Evolutionary conservation across 2,329 filamentous ascomycete species (phyloP), one percentile per base, ranked within the genome.

Genomic region (Aphanocladium album): DNA sequence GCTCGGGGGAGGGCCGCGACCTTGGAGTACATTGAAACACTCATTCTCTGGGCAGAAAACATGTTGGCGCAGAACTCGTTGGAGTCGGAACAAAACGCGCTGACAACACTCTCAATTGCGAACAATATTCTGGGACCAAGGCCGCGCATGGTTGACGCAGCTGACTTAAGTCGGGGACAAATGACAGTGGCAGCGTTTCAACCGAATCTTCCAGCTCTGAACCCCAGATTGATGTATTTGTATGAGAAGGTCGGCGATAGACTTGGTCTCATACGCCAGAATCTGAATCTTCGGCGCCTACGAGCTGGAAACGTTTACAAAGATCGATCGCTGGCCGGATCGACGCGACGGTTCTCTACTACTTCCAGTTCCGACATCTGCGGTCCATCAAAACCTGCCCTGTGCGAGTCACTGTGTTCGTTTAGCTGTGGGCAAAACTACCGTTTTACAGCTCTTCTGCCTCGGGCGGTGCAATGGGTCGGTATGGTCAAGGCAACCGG

Each of bases 1-100:
- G 57, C 57, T 19, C 35, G 39, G 9, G 57, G 57, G 25, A 25
- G 49, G 6, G 49, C 57, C 33, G 57, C 43, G 37, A 53, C 57
- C 14, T 27, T 60, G 47, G 57, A 60, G n/a, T 60, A 60, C 14
- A 23, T 60, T 14, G 57, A 60, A 39, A 60, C 57, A 23, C 33
- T 60, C 21, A 17, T 46, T n/a, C 17, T 14, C 25, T 60, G 57
- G 57, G 57, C 57, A 5, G 49, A 43, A n/a, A 60, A 49, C 37
- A 11, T 39, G 37, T n/a, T 51, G 46, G 46, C 49, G 21, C 30
- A 30, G 25, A 60, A 60, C 49, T 60, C 57, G 23, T 49, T 53
- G 1, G 57, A 60, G n/a, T 37, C 57, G 17, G 47, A 52, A 19
- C 57, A 60, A 35, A 33, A 47, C 25, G 57, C 57, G 14, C 17